These are phyloP conservation scores for Odontarrhena argentea DNA, from an alignment of 345 rosid genomes.

Conservation along the genomic window DNA sequence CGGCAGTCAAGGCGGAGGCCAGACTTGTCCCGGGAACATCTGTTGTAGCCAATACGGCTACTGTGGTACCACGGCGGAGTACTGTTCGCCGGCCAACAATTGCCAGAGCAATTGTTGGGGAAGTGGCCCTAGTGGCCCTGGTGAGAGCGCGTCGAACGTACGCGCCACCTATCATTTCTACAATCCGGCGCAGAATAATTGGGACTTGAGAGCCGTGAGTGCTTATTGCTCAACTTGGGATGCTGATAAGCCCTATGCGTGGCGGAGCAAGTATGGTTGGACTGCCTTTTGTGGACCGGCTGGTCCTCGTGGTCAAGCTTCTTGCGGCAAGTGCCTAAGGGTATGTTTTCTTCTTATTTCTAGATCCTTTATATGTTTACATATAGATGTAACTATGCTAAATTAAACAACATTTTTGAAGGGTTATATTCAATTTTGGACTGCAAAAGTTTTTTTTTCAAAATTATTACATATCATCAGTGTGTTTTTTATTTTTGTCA, in stretches of 20 bases:
- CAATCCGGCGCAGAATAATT: constrained; percentile 46
- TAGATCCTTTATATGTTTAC: no score
- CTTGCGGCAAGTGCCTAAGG: constrained; percentile 63
- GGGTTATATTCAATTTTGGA: no score
- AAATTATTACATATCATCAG: not conserved
- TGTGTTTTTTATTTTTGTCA: not conserved
- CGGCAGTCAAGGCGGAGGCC: constrained; percentile 45
- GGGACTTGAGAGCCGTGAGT: constrained; percentile 55
- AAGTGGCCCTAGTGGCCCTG: constrained; percentile 34
- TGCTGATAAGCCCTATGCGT: constrained; percentile 51
- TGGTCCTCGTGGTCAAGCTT: constrained; percentile 60
- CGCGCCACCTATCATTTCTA: constrained; percentile 64
- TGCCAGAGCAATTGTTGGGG: constrained; percentile 49
- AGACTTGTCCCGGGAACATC: constrained; percentile 38
- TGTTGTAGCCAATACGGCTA: constrained; percentile 48
- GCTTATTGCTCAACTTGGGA: constrained; percentile 74
- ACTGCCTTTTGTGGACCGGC: constrained; percentile 64
- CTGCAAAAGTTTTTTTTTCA: not conserved
- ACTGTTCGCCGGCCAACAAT: constrained; percentile 42
- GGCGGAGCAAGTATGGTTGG: constrained; percentile 72
- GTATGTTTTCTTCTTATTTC: constrained; percentile 26
- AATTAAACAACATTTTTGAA: no score
- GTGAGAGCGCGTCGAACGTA: constrained; percentile 53
- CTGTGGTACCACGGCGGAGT: constrained; percentile 45
- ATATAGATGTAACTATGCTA: no score